Conservation (phyloP, 805 yeast genomes). For the Metschnikowia vanudenii region DNA sequence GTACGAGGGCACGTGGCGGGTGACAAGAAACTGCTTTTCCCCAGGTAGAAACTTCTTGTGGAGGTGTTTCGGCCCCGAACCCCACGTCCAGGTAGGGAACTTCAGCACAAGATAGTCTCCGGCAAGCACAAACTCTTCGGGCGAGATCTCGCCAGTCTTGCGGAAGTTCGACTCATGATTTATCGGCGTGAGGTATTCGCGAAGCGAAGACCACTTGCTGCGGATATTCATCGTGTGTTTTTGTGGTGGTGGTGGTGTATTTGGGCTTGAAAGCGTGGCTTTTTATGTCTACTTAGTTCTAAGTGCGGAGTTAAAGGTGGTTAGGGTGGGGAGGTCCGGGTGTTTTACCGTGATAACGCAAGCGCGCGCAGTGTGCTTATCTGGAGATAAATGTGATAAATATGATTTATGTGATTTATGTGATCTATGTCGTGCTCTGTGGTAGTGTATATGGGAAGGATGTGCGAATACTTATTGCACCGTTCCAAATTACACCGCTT, state of each 20-base stretch:
- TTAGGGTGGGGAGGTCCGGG: too few species aligned
- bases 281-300: too few species aligned
- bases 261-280: background rate
- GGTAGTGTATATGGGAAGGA: too few species aligned
- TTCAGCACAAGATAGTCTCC: conserved; percentile 89
- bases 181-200: conserved; percentile 93
- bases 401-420: too few species aligned
- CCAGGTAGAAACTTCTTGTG: conserved; percentile 72
- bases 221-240: conserved; percentile 18
- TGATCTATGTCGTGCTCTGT: too few species aligned
- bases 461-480: too few species aligned
- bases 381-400: too few species aligned
- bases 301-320: too few species aligned
- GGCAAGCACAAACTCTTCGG: conserved; percentile 91
- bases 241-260: background rate
- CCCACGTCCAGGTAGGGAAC: conserved; percentile 98
- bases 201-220: conserved; percentile 66
- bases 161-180: conserved; percentile 82
- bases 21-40: conserved; percentile 84
- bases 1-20: conserved; percentile 85
- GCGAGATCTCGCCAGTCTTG: conserved; percentile 88
- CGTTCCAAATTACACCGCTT: too few species aligned
- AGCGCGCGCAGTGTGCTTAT: too few species aligned
- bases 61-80: conserved; percentile 32
- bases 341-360: too few species aligned